Evolutionary conservation across 2,329 filamentous ascomycete genomes (phyloP), one percentile per base, ranked within the genome.

Genomic region (Phaeosphaeria sp.): DNA sequence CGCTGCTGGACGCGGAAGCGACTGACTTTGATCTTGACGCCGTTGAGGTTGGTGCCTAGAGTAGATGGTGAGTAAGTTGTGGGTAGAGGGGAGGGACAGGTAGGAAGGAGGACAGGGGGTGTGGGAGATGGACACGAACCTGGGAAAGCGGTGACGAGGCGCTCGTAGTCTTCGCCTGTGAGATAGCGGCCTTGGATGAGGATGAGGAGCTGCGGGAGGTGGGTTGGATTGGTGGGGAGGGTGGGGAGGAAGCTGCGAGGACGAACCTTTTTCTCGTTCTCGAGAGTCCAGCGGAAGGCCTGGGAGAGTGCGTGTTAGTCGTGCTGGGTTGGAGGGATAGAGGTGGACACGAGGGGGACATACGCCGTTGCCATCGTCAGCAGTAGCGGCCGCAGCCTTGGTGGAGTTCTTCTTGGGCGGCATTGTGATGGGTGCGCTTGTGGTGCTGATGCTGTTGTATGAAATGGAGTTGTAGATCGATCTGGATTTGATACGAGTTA

Each of bases 41-140:
- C 63, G 61, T 67, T 67, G 52, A 57, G 57, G 49, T 71, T 63
- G 18, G 42, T 36, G 51, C 64, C 63, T 56, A 64, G 49, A 27
- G 24, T 7, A 30, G 17, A 21, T n/a, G 47, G 43, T 51, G 45
- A 49, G 50, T 49, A 33, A n/a, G n/a, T 1, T 33, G 40, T 21
- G 49, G 33, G 36, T 6, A 40, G 33, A 51, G 22, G 20, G 24
- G 11, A 18, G 50, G 27, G 39, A 21, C 25, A 1, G n/a, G 11
- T 15, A 13, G 17, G 30, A n/a, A n/a, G n/a, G n/a, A n/a, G n/a
- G n/a, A n/a, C n/a, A n/a, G n/a, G n/a, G n/a, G n/a, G n/a, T n/a
- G n/a, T n/a, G n/a, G n/a, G n/a, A n/a, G n/a, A n/a, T n/a, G n/a
- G n/a, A 15, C 2, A 53, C 50, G 8, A 39, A 65, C 66, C 67